Percentiles rank a stretch among this genome's conserved stretches.
These are phyloP conservation scores for Nannochloropsis gaditana DNA, from an alignment of 108 stramenopile genomes.

Conservation along the genomic window DNA sequence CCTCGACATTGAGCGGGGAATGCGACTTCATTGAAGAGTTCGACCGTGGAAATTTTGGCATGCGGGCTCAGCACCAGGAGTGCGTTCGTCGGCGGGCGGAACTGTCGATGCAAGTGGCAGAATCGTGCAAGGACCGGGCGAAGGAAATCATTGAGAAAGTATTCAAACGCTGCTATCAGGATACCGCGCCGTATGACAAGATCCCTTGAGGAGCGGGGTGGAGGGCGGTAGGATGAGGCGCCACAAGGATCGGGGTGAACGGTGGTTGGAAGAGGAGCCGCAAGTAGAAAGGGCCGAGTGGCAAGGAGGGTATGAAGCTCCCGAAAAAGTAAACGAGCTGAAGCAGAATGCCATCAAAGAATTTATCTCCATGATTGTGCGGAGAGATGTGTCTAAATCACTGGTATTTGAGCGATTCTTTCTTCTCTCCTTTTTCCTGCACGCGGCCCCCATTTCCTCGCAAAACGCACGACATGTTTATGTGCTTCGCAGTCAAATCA, in stretches of 20 bases:
- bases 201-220: slow-evolving; percentile 14
- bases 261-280: too few species aligned
- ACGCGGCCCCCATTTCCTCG: too few species aligned
- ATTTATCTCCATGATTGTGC: too few species aligned
- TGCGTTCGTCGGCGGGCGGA: slow-evolving; percentile 43
- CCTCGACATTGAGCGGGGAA: slow-evolving; percentile 46
- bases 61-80: slow-evolving; percentile 45
- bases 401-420: too few species aligned
- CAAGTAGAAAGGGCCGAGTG: too few species aligned
- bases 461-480: too few species aligned
- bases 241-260: not conserved
- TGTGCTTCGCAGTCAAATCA: too few species aligned
- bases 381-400: too few species aligned
- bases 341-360: too few species aligned
- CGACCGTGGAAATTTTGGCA: slow-evolving; percentile 30
- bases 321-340: too few species aligned
- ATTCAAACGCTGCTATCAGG: slow-evolving; percentile 39
- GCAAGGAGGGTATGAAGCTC: too few species aligned
- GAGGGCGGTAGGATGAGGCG: not conserved
- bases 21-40: slow-evolving; percentile 44
- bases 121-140: slow-evolving; percentile 20
- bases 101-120: slow-evolving; percentile 28
- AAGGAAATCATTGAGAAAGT: slow-evolving; percentile 34
- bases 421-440: too few species aligned
- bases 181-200: slow-evolving; percentile 47